Conservation (phyloP, 2,329 filamentous ascomycete species). For the Periglandula ipomoeae region DNA sequence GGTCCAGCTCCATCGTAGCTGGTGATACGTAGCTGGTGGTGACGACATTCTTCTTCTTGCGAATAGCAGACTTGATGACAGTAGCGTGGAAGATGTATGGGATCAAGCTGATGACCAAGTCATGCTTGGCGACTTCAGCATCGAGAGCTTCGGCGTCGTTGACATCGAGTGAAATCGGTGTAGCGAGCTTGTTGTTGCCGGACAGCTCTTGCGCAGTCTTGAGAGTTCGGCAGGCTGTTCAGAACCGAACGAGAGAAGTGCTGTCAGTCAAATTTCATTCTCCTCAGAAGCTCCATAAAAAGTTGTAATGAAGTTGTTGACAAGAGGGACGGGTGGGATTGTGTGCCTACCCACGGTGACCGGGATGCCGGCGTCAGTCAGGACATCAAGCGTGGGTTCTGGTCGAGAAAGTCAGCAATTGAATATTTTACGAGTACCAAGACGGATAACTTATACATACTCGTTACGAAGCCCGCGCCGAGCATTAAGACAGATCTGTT, state of each 20-base stretch:
- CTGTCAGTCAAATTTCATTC: constrained; percentile 4
- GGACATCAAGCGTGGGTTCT: constrained; percentile 54
- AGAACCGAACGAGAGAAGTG: not conserved
- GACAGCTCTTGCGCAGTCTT: constrained; percentile 67
- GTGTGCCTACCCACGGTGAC: constrained; percentile 53
- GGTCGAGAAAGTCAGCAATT: not conserved
- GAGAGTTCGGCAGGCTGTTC: constrained; percentile 69
- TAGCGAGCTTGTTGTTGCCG: constrained; percentile 61
- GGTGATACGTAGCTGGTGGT: constrained; percentile 91
- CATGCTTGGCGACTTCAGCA: constrained; percentile 67
- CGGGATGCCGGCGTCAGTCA: constrained; percentile 48
- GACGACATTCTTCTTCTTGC: constrained; percentile 90
- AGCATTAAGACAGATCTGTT: constrained; percentile 28
- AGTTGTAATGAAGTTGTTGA: no score
- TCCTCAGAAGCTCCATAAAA: not conserved
- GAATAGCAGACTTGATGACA: constrained; percentile 90
- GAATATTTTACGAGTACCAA: not conserved
- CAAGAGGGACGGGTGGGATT: no score
- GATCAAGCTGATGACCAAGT: constrained; percentile 74
- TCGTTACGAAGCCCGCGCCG: constrained; percentile 48
- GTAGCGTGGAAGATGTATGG: constrained; percentile 83
- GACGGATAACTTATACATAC: not conserved
- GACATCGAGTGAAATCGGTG: constrained; percentile 77
- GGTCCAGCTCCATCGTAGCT: constrained; percentile 83
- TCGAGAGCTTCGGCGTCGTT: constrained; percentile 68